Evolutionary conservation across 2,329 filamentous ascomycete genomes (phyloP).

Genomic region (Penicillium sp.): DNA sequence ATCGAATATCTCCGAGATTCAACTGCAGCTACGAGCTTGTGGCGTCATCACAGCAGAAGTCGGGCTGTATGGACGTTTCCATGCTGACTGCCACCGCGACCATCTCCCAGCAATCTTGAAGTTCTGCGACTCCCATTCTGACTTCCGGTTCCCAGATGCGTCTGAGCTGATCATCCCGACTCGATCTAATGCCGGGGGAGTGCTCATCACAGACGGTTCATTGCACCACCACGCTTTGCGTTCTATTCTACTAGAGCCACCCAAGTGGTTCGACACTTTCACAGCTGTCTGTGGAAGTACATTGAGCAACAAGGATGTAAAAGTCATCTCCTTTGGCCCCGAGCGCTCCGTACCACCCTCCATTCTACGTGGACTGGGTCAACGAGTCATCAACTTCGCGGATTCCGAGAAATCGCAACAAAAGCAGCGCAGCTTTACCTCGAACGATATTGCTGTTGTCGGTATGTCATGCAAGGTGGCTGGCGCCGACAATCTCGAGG

Average conservation of each 20-base stretch:
- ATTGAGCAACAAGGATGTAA: neutral
- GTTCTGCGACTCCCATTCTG: neutral
- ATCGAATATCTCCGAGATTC: neutral
- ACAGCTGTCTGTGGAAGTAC: neutral
- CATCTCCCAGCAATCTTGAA: neutral
- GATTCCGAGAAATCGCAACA: neutral
- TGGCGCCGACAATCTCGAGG: constrained; percentile 36
- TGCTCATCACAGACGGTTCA: neutral
- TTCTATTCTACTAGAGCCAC: neutral
- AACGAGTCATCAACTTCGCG: neutral
- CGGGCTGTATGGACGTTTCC: neutral
- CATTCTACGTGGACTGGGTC: neutral
- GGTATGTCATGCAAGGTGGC: constrained; percentile 39
- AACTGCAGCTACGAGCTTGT: neutral
- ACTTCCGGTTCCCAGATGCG: neutral
- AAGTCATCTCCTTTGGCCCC: neutral
- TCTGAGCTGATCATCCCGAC: neutral
- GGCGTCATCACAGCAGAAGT: neutral
- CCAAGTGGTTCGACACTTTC: neutral
- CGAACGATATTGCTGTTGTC: constrained; percentile 36
- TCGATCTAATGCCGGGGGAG: neutral
- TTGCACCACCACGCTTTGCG: neutral
- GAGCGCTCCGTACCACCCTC: neutral
- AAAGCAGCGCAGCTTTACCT: neutral
- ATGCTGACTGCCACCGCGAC: neutral